These are phyloP conservation scores for Pezizomycotina sp. DNA, from an alignment of 2,329 filamentous ascomycete species.

Conservation along the genomic window DNA sequence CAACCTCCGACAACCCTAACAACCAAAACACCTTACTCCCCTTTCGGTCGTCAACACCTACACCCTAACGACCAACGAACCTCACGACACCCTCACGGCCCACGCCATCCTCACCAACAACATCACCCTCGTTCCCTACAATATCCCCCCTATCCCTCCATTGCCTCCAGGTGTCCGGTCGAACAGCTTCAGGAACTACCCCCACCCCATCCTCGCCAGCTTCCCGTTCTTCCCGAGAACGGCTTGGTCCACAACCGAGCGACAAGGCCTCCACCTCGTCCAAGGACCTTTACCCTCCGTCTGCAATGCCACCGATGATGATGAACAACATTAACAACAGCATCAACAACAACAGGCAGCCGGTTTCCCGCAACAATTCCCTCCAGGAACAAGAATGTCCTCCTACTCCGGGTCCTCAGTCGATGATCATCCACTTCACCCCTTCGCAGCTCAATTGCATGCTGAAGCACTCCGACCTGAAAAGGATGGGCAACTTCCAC, in stretches of 20 bases:
- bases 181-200: constrained; percentile 5
- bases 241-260: constrained; percentile 10
- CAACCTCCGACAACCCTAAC: no score
- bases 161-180: constrained; percentile 6
- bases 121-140: no score
- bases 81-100: constrained; percentile 10
- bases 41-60: constrained; percentile 1
- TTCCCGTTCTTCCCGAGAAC: constrained; percentile 16
- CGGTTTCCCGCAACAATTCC: no score
- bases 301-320: constrained; percentile 11
- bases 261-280: constrained; percentile 1
- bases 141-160: no score
- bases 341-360: no score
- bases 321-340: no score
- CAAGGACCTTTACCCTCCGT: not conserved
- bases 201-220: constrained; percentile 7
- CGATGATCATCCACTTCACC: constrained; percentile 11
- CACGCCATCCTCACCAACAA: constrained; percentile 11
- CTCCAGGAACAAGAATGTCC: no score
- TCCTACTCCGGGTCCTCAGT: constrained; percentile 13
- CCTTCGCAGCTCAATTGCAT: constrained; percentile 16
- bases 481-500: constrained; percentile 15
- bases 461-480: constrained; percentile 10
- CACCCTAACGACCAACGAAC: constrained; percentile 9
- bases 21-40: no score